Evolutionary conservation across 345 rosid species (phyloP).

Genomic region (Euphorbia peplus): DNA sequence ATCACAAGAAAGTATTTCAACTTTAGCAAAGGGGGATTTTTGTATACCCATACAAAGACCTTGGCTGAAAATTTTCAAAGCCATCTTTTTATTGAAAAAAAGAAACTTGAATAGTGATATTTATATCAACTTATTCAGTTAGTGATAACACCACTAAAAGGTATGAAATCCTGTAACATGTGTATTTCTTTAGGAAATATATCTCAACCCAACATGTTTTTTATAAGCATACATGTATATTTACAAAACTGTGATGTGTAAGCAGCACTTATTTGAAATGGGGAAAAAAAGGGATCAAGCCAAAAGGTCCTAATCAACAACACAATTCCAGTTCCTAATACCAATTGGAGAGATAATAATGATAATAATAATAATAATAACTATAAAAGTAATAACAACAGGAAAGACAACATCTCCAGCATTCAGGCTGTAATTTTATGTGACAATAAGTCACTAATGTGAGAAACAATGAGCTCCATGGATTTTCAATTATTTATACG

Average conservation of each 20-base stretch:
- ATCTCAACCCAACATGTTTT: neutral
- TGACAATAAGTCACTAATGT: neutral
- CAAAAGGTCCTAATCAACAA: constrained; percentile 2
- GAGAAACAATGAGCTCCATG: constrained; percentile 1
- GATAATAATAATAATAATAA: too few species aligned
- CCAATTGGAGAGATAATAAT: neutral
- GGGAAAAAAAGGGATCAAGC: neutral
- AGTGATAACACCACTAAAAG: neutral
- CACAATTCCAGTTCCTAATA: neutral
- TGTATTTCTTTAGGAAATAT: constrained; percentile 1
- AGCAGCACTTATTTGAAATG: neutral
- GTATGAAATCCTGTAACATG: neutral
- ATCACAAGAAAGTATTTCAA: constrained; percentile 14
- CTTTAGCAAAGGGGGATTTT: constrained; percentile 7
- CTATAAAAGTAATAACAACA: too few species aligned
- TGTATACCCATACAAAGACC: constrained; percentile 3
- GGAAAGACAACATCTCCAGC: too few species aligned
- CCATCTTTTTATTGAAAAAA: neutral
- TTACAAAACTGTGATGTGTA: neutral
- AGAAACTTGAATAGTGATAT: neutral
- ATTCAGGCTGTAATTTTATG: neutral
- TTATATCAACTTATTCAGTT: neutral
- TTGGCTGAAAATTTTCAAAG: neutral
- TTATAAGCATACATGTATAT: neutral
- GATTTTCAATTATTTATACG: neutral